These are phyloP conservation scores for Avicennia marina DNA, from an alignment of 257 asterid genomes.

Conservation along the genomic window DNA sequence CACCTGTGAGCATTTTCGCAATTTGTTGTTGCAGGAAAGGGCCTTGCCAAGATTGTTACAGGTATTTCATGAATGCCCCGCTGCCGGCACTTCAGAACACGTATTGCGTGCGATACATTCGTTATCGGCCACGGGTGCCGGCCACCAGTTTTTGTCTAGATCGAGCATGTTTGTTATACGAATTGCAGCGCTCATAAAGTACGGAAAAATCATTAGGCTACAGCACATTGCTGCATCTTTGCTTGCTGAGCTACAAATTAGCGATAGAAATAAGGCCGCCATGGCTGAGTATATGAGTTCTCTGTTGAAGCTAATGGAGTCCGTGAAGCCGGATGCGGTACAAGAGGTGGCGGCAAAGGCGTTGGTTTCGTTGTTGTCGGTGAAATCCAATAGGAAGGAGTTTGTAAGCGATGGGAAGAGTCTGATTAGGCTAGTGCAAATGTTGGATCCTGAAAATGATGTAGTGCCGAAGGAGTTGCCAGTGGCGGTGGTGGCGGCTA, in stretches of 20 bases:
- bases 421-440: slow-evolving; percentile 62
- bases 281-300: slow-evolving; percentile 73
- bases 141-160: slow-evolving; percentile 50
- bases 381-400: slow-evolving; percentile 71
- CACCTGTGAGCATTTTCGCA: not conserved
- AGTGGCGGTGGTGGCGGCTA: slow-evolving; percentile 73
- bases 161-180: slow-evolving; percentile 50
- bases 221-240: slow-evolving; percentile 78
- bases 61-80: slow-evolving; percentile 58
- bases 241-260: slow-evolving; percentile 58
- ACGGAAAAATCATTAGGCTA: slow-evolving; percentile 52
- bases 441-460: slow-evolving; percentile 73
- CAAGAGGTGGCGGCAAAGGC: slow-evolving; percentile 87
- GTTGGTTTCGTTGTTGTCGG: slow-evolving; percentile 51
- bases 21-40: slow-evolving; percentile 6
- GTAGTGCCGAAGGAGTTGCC: slow-evolving; percentile 72
- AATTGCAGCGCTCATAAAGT: slow-evolving; percentile 65
- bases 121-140: slow-evolving; percentile 48
- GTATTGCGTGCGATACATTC: slow-evolving; percentile 70
- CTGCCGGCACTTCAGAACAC: slow-evolving; percentile 62
- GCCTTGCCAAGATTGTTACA: slow-evolving; percentile 63
- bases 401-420: slow-evolving; percentile 85
- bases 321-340: slow-evolving; percentile 79
- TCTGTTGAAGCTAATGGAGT: slow-evolving; percentile 84
- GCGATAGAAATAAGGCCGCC: slow-evolving; percentile 58